Evolutionary conservation across 345 rosid species (phyloP).

Genomic region (Trapa incisa): DNA sequence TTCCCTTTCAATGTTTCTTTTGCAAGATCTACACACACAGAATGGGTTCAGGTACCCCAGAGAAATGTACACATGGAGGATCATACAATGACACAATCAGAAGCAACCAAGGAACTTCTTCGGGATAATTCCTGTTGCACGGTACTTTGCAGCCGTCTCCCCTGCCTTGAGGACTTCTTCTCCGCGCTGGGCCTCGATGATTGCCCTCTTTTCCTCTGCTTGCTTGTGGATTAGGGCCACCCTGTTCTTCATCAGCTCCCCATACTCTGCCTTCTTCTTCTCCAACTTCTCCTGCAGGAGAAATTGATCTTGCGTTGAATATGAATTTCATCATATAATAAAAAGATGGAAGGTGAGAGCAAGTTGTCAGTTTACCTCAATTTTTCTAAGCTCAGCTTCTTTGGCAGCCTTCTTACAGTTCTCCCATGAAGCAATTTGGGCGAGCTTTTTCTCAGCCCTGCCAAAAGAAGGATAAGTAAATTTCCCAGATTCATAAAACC

Average conservation of each 20-base stretch:
- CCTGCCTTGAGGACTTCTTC: constrained; percentile 82
- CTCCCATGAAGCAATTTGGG: constrained; percentile 65
- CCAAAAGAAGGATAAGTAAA: constrained; percentile 1
- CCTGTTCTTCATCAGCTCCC: constrained; percentile 73
- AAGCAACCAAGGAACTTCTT: constrained; percentile 73
- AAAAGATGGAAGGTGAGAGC: not conserved
- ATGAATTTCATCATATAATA: not conserved
- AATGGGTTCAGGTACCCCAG: not conserved
- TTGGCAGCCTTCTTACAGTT: constrained; percentile 63
- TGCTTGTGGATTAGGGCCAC: constrained; percentile 57
- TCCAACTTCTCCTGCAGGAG: constrained; percentile 57
- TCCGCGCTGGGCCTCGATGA: constrained; percentile 61
- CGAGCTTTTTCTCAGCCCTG: constrained; percentile 74
- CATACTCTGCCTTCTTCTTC: constrained; percentile 70
- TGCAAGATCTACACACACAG: not conserved
- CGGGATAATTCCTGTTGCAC: constrained; percentile 66
- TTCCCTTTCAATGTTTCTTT: not conserved
- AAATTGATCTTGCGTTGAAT: too few species aligned
- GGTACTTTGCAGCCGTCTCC: constrained; percentile 75
- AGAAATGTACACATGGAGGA: not conserved
- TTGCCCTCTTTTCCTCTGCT: constrained; percentile 85
- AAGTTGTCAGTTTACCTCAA: constrained; percentile 38
- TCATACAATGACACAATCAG: constrained; percentile 14
- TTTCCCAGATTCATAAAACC: not conserved
- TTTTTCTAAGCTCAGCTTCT: constrained; percentile 68